Evolutionary conservation across 139 green algal genomes (phyloP).

Genomic region (Picochlorum sp.): DNA sequence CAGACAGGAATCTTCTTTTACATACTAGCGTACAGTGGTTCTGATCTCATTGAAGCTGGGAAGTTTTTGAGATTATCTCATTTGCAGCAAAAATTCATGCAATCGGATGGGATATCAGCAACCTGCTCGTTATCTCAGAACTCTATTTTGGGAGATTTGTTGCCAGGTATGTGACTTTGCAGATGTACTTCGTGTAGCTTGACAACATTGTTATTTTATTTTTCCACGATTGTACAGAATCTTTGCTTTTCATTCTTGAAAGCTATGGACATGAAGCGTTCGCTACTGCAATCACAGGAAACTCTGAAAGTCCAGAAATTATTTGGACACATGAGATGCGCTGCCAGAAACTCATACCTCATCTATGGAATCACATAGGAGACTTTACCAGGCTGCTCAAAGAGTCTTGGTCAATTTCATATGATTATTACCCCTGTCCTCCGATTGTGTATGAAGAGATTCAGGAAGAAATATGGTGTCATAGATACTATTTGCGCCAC

Average conservation of each 20-base stretch:
- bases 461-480: conserved; percentile 76
- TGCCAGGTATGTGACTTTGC: conserved; percentile 42
- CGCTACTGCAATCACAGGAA: conserved; percentile 62
- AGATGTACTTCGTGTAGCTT: not conserved
- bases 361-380: conserved; percentile 59
- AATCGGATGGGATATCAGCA: conserved; percentile 4
- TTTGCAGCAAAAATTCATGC: conserved; percentile 33
- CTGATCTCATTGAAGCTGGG: conserved; percentile 63
- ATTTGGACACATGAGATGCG: conserved; percentile 90
- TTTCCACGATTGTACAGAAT: conserved; percentile 38
- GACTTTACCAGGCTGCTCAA: conserved; percentile 50
- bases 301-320: conserved; percentile 85
- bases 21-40: conserved; percentile 73
- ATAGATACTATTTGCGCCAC: conserved; percentile 91
- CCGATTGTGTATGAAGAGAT: conserved; percentile 84
- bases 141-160: conserved; percentile 71
- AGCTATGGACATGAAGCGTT: conserved; percentile 58
- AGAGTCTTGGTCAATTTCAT: conserved; percentile 55
- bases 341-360: conserved; percentile 60
- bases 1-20: conserved; percentile 84
- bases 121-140: conserved; percentile 48
- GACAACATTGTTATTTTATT: not conserved
- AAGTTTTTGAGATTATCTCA: conserved; percentile 55
- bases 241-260: conserved; percentile 80
- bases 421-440: conserved; percentile 84